phyloP scores from a whole-genome alignment of 257 asterid genomes.

The Fraxinus pennsylvanica region DNA sequence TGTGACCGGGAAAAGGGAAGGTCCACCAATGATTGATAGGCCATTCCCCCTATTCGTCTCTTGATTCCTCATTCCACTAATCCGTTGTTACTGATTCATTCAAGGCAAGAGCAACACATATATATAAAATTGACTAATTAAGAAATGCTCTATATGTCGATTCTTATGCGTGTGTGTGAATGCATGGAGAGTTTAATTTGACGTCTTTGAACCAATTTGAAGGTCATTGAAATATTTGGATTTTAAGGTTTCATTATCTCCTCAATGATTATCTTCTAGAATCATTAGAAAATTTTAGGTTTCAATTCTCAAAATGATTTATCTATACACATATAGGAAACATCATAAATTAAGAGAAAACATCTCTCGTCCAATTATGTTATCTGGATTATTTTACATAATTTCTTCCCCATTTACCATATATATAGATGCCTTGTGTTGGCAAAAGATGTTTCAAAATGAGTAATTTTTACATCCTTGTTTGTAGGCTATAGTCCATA shows the following conservation, averaged over 20 bases:
- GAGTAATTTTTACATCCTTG: constrained; percentile 34
- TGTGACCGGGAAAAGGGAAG: constrained; percentile 3
- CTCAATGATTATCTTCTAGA: background rate
- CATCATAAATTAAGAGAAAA: background rate
- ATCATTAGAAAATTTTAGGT: background rate
- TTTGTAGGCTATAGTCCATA: constrained; percentile 10
- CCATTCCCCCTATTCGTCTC: constrained; percentile 19
- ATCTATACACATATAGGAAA: background rate
- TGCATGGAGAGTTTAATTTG: background rate
- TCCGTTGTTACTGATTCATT: background rate
- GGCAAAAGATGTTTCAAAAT: constrained; percentile 34
- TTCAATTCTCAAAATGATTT: background rate
- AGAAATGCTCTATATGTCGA: background rate
- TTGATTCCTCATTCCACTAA: constrained; percentile 12
- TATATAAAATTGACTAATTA: background rate
- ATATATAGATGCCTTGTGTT: constrained; percentile 33
- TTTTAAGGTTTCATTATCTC: background rate
- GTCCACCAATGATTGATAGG: constrained; percentile 24
- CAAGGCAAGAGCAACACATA: background rate
- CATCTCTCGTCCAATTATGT: constrained; percentile 3
- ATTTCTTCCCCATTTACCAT: constrained; percentile 36
- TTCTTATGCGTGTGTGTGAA: background rate
- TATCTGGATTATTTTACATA: constrained; percentile 31
- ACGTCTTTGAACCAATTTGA: background rate
- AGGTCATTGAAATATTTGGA: background rate